These are phyloP conservation scores for Blakeslea trispora DNA, from an alignment of 371 early-diverging fungal genomes.

Conservation along the genomic window DNA sequence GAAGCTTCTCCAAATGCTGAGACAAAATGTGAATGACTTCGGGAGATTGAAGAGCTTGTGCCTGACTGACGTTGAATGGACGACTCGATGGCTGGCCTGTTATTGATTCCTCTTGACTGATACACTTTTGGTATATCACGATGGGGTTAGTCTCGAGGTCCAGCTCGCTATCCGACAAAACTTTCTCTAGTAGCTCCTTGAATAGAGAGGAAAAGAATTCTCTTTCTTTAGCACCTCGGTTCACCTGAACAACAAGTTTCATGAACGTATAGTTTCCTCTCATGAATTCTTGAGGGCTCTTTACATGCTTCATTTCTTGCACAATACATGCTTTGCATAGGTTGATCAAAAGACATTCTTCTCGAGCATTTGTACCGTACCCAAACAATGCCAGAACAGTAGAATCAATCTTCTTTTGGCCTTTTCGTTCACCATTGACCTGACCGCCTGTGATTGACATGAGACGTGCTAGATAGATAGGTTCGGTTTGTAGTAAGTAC, in stretches of 20 bases:
- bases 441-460: constrained; percentile 78
- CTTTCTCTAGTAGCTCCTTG: constrained; percentile 73
- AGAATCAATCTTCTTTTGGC: constrained; percentile 76
- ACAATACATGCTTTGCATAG: constrained; percentile 91
- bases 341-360: constrained; percentile 96
- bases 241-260: constrained; percentile 92
- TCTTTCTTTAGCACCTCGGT: constrained; percentile 94
- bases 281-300: constrained; percentile 87
- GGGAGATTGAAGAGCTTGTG: constrained; percentile 83
- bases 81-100: constrained; percentile 83
- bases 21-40: constrained; percentile 81
- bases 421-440: constrained; percentile 43
- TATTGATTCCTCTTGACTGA: constrained; percentile 87
- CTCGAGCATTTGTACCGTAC: constrained; percentile 93
- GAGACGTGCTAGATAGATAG: constrained; percentile 86
- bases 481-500: constrained; percentile 96
- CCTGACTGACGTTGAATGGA: constrained; percentile 77
- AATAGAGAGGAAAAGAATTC: constrained; percentile 87
- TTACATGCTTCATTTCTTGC: constrained; percentile 84
- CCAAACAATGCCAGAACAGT: constrained; percentile 93
- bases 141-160: constrained; percentile 94
- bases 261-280: constrained; percentile 94
- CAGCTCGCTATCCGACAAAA: constrained; percentile 73
- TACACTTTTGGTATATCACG: constrained; percentile 84
- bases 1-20: constrained; percentile 73